A percentile compares a stretch with the other conserved stretches of the same genome.
phyloP scores from a whole-genome alignment of 148 eudicot species.

The Rheum nobile region DNA sequence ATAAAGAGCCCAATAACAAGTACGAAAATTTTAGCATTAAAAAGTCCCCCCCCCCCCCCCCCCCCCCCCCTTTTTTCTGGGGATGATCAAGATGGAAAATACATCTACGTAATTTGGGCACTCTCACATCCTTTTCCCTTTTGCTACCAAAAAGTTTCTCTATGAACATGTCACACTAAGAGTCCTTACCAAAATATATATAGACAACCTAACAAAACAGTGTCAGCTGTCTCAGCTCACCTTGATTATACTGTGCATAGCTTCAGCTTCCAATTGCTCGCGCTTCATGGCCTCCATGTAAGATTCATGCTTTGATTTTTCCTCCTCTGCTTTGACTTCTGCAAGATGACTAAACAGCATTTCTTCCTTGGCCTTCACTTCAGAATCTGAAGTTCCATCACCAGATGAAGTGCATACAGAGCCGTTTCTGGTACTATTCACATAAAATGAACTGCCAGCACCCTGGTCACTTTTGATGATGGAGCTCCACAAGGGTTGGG shows the following conservation, averaged over 20 bases:
- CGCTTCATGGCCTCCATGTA: conserved; percentile 34
- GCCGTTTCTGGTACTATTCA: conserved; percentile 16
- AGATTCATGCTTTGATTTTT: conserved; percentile 30
- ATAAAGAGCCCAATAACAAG: background rate
- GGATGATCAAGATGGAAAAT: background rate
- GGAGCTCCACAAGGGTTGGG: conserved; percentile 14
- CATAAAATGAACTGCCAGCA: conserved; percentile 12
- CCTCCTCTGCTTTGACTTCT: conserved; percentile 36
- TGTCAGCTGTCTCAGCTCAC: conserved; percentile 25
- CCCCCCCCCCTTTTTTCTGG: background rate
- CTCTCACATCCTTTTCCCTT: background rate
- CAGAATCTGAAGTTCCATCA: conserved; percentile 28
- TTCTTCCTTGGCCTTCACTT: conserved; percentile 32
- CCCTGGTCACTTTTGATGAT: conserved; percentile 7
- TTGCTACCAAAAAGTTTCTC: background rate
- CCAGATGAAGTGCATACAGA: conserved; percentile 20
- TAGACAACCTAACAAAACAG: background rate
- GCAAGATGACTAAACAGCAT: conserved; percentile 26
- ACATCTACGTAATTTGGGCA: background rate
- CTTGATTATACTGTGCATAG: conserved; percentile 40
- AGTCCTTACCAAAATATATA: background rate
- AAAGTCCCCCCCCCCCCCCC: too few relatives aligned
- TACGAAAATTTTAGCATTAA: background rate
- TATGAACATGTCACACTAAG: background rate
- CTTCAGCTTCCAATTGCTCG: conserved; percentile 42